phyloP scores from a whole-genome alignment of 2,329 filamentous ascomycete species.

The Aureobasidium sp. region DNA sequence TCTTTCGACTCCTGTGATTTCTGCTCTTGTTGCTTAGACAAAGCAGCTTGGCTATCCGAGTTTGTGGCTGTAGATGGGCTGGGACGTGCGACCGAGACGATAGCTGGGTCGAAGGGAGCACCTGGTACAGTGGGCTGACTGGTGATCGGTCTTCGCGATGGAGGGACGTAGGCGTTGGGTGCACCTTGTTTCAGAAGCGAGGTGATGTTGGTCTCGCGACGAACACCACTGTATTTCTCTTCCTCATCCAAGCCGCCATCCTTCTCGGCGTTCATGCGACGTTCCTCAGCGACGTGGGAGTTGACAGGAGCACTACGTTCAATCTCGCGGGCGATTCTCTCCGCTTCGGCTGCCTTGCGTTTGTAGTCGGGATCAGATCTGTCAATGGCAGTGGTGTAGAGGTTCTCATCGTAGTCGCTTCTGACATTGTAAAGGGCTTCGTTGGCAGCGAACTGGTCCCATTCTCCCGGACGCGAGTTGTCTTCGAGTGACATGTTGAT shows the following conservation, averaged over 20 bases:
- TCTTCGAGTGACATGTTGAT: conserved; percentile 63
- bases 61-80: conserved; percentile 15
- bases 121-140: conserved; percentile 65
- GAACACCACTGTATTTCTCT: conserved; percentile 93
- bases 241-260: conserved; percentile 74
- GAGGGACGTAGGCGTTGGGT: conserved; percentile 77
- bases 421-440: conserved; percentile 78
- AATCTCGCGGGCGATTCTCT: conserved; percentile 81
- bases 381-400: conserved; percentile 89
- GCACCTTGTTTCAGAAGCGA: conserved; percentile 55
- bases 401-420: conserved; percentile 86
- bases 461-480: conserved; percentile 38
- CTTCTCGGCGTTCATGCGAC: conserved; percentile 57
- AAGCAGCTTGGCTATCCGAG: conserved; percentile 20
- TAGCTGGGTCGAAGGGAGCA: conserved; percentile 76
- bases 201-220: conserved; percentile 48
- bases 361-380: conserved; percentile 74
- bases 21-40: conserved; percentile 22
- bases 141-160: conserved; percentile 73
- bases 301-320: conserved; percentile 67
- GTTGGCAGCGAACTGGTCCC: conserved; percentile 94
- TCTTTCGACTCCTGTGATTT: conserved; percentile 18
- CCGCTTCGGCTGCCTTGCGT: conserved; percentile 68
- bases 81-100: conserved; percentile 65
- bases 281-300: conserved; percentile 79